Evolutionary conservation across 768 basidiomycete genomes (phyloP).

Genomic region (Pleurotus tuber-regium): DNA sequence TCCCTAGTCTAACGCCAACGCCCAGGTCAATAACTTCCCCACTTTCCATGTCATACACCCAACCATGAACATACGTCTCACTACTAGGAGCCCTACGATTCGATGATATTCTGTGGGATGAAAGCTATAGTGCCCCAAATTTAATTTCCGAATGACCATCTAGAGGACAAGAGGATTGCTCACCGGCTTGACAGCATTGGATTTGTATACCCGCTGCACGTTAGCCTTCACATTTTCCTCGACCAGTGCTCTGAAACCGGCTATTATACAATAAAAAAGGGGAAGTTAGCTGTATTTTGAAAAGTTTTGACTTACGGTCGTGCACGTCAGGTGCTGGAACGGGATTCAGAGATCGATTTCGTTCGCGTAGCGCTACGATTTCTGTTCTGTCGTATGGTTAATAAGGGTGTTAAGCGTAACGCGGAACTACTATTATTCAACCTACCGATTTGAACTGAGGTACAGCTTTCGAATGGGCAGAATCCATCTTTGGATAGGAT

Average conservation of each 20-base stretch:
- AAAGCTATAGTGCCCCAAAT: no score
- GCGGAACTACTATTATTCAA: background rate
- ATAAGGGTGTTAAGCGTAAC: background rate
- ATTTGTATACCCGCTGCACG: slow-evolving; percentile 3
- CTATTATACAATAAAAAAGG: background rate
- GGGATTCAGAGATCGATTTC: slow-evolving; percentile 16
- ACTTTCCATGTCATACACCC: slow-evolving; percentile 56
- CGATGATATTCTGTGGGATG: background rate
- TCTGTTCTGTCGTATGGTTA: slow-evolving; percentile 28
- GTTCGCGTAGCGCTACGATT: slow-evolving; percentile 31
- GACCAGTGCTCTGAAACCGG: background rate
- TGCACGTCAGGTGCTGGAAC: slow-evolving; percentile 10
- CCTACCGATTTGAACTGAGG: slow-evolving; percentile 28
- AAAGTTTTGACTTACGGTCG: slow-evolving; percentile 23
- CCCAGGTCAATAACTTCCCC: slow-evolving; percentile 49
- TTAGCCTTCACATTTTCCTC: slow-evolving; percentile 11
- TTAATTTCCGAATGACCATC: no score
- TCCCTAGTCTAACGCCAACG: slow-evolving; percentile 22
- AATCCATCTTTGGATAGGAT: slow-evolving; percentile 28
- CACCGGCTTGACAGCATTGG: background rate
- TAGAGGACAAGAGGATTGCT: no score
- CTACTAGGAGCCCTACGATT: background rate
- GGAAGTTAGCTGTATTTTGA: background rate
- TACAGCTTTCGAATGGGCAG: slow-evolving; percentile 31
- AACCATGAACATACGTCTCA: slow-evolving; percentile 48